phyloP scores from a whole-genome alignment of 139 green algal genomes.

The Picochlorum sp. region DNA sequence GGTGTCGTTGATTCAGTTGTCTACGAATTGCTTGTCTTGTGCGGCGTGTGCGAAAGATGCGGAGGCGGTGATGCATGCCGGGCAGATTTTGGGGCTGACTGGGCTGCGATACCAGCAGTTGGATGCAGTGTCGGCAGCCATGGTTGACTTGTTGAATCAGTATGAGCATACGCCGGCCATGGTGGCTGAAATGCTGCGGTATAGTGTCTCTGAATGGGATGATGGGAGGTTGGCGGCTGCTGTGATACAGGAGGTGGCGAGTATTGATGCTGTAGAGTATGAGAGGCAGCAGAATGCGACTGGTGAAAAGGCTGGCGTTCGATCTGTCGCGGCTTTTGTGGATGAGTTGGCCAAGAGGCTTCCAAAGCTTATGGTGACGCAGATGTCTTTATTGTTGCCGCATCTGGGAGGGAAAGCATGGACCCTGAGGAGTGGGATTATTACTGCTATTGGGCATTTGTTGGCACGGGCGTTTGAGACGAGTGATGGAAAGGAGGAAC shows the following conservation, averaged over 20 bases:
- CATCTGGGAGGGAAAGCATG: conserved; percentile 66
- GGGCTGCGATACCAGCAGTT: conserved; percentile 56
- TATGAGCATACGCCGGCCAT: conserved; percentile 58
- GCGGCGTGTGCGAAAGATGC: conserved; percentile 18
- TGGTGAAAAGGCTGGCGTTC: conserved; percentile 41
- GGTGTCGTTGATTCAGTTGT: conserved; percentile 25
- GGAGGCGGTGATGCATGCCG: conserved; percentile 15
- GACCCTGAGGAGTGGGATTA: conserved; percentile 54
- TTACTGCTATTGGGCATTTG: conserved; percentile 51
- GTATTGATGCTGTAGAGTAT: conserved; percentile 46
- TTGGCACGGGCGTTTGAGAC: conserved; percentile 31
- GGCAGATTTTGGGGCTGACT: conserved; percentile 29
- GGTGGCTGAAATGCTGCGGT: conserved; percentile 45
- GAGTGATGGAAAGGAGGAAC: conserved; percentile 7
- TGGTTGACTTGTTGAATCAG: conserved; percentile 60
- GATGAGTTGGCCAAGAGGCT: conserved; percentile 39
- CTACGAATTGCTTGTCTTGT: conserved; percentile 30
- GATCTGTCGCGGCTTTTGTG: conserved; percentile 49
- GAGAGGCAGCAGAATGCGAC: conserved; percentile 47
- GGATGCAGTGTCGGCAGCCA: conserved; percentile 32
- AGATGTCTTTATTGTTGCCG: conserved; percentile 50
- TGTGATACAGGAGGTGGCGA: conserved; percentile 57
- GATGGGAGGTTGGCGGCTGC: conserved; percentile 47
- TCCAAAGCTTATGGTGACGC: conserved; percentile 24
- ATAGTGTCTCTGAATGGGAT: conserved; percentile 35